These are phyloP conservation scores for Boletus patriciae DNA, from an alignment of 768 basidiomycete species.

Conservation along the genomic window DNA sequence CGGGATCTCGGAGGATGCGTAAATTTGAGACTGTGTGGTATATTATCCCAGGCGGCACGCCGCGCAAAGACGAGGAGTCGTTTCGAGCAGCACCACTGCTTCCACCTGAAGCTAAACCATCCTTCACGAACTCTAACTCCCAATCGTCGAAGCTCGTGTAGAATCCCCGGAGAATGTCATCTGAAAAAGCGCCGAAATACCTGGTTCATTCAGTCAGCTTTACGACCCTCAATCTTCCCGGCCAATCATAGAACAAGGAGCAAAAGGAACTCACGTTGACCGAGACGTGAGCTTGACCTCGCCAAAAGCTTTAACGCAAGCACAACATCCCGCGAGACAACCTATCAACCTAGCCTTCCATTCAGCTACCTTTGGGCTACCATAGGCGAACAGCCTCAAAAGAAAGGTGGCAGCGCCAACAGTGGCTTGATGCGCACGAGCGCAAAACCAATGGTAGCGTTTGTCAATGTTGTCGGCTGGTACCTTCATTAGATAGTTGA, in stretches of 20 bases:
- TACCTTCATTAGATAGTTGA: conserved; percentile 52
- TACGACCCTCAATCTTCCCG: conserved; percentile 3
- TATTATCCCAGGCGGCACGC: conserved; percentile 49
- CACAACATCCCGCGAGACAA: conserved; percentile 62
- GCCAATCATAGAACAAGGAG: neutral
- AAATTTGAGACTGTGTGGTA: conserved; percentile 68
- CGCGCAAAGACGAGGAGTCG: conserved; percentile 34
- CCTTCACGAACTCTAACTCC: conserved; percentile 56
- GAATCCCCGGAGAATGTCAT: conserved; percentile 53
- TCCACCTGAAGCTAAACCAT: conserved; percentile 42
- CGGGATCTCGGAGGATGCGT: conserved; percentile 51
- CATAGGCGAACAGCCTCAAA: conserved; percentile 79
- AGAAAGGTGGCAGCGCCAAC: conserved; percentile 76
- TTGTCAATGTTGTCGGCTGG: conserved; percentile 39
- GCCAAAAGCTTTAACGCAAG: conserved; percentile 69
- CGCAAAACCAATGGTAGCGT: conserved; percentile 80
- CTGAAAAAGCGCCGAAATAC: conserved; percentile 69
- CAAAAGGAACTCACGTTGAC: conserved; percentile 60
- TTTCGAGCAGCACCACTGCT: conserved; percentile 9
- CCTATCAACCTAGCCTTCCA: conserved; percentile 61
- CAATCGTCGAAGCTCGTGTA: conserved; percentile 63
- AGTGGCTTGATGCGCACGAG: conserved; percentile 52
- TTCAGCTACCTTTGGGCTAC: conserved; percentile 50
- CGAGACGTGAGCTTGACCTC: conserved; percentile 62
- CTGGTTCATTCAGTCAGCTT: conserved; percentile 40